A percentile compares a stretch with the other conserved stretches of the same genome.
Evolutionary conservation across 805 yeast genomes (phyloP).

Genomic region (Barnettozyma salicaria): DNA sequence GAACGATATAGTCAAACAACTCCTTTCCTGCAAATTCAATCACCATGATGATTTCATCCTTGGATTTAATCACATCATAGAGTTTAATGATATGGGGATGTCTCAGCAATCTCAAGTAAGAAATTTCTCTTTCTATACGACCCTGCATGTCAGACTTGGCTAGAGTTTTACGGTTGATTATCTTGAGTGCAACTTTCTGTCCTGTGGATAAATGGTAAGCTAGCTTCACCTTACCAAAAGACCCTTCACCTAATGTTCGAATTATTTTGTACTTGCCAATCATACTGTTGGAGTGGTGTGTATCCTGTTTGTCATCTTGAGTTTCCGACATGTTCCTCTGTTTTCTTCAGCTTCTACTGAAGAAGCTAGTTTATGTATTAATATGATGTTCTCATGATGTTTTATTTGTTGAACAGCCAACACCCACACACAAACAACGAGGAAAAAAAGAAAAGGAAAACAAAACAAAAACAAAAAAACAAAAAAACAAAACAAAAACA

Average conservation of each 20-base stretch:
- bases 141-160: constrained; percentile 98
- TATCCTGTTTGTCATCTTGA: constrained; percentile 24
- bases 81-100: constrained; percentile 96
- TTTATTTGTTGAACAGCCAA: neutral
- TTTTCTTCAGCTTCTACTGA: neutral
- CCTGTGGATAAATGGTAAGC: constrained; percentile 89
- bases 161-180: constrained; percentile 84
- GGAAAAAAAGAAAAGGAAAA: too few relatives aligned
- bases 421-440: too few relatives aligned
- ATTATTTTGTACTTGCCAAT: constrained; percentile 93
- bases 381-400: neutral
- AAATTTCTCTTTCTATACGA: constrained; percentile 88
- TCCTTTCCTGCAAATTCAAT: constrained; percentile 97
- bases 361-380: neutral
- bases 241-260: constrained; percentile 92
- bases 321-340: constrained; percentile 16
- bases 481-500: constrained; percentile 1
- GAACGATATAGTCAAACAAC: constrained; percentile 91
- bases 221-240: constrained; percentile 91
- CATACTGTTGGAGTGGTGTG: constrained; percentile 34
- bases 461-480: constrained; percentile 8
- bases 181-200: constrained; percentile 86
- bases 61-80: constrained; percentile 91
- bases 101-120: constrained; percentile 77
- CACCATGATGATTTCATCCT: constrained; percentile 95